phyloP scores from a whole-genome alignment of 345 rosid species.

The Clarkia xantiana region DNA sequence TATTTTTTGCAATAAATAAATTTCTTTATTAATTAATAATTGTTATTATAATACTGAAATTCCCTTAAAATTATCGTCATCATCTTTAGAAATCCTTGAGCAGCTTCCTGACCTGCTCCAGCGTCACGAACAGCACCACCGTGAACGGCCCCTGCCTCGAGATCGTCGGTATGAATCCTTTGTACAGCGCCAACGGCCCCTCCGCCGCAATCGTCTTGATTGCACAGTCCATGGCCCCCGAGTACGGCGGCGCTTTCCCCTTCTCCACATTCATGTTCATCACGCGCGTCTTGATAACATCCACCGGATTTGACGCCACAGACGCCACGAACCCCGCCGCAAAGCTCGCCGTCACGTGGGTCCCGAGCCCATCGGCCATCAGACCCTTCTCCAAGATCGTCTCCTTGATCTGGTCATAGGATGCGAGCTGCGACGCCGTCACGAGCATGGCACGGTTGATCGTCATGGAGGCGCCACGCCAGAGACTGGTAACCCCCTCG shows the following conservation, averaged over 20 bases:
- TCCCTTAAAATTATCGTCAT: neutral
- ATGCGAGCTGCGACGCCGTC: constrained; percentile 58
- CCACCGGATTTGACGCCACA: constrained; percentile 73
- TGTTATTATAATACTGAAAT: too few relatives aligned
- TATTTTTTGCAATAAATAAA: too few relatives aligned
- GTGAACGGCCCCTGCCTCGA: constrained; percentile 78
- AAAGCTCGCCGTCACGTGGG: constrained; percentile 63
- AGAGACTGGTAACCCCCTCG: constrained; percentile 55
- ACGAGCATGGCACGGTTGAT: constrained; percentile 78
- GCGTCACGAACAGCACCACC: constrained; percentile 64
- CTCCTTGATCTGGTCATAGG: constrained; percentile 69
- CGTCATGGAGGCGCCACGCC: constrained; percentile 65
- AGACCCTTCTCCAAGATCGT: constrained; percentile 25
- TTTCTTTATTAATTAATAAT: too few relatives aligned
- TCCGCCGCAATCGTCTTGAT: constrained; percentile 51
- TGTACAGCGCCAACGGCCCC: constrained; percentile 52
- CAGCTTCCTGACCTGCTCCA: constrained; percentile 58
- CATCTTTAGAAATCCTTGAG: constrained; percentile 31
- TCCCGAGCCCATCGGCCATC: constrained; percentile 52
- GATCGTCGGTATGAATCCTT: constrained; percentile 65
- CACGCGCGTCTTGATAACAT: constrained; percentile 74
- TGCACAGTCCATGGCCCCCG: constrained; percentile 57
- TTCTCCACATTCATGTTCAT: constrained; percentile 70
- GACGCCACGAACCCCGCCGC: constrained; percentile 69
- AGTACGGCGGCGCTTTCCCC: constrained; percentile 31